Evolutionary conservation across 2,329 filamentous ascomycete genomes (phyloP).

Genomic region (Scytalidium sp.): DNA sequence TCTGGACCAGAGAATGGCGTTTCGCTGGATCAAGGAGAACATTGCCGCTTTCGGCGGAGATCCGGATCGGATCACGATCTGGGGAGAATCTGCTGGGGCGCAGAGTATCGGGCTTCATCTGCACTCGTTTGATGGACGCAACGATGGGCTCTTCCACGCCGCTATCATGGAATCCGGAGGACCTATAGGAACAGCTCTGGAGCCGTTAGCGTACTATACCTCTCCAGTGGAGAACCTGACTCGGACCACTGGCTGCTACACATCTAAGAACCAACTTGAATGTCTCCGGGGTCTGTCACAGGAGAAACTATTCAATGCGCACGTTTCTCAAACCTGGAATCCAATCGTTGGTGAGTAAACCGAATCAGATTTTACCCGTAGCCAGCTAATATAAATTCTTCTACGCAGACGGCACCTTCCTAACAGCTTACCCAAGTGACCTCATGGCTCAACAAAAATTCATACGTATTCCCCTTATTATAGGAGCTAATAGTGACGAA

Average conservation of each 20-base stretch:
- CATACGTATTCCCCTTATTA: conserved; percentile 41
- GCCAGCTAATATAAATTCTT: not conserved
- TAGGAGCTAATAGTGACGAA: conserved; percentile 48
- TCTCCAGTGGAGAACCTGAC: conserved; percentile 32
- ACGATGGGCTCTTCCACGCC: conserved; percentile 50
- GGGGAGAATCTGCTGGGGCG: conserved; percentile 40
- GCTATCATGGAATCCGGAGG: conserved; percentile 52
- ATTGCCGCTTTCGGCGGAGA: conserved; percentile 45
- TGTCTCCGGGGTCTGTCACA: conserved; percentile 17
- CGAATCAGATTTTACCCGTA: not conserved
- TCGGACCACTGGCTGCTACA: conserved; percentile 19
- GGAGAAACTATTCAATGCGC: conserved; percentile 12
- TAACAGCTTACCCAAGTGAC: conserved; percentile 45
- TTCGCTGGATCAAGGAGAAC: conserved; percentile 56
- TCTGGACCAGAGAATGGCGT: conserved; percentile 20
- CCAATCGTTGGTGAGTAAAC: conserved; percentile 8
- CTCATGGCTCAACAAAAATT: conserved; percentile 40
- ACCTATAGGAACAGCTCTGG: conserved; percentile 10
- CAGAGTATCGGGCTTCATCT: conserved; percentile 49
- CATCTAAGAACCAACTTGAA: conserved; percentile 14
- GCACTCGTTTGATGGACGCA: conserved; percentile 49
- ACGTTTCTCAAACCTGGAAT: conserved; percentile 17
- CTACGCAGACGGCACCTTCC: conserved; percentile 44
- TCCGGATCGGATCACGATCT: conserved; percentile 34
- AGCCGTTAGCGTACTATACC: conserved; percentile 28